phyloP scores from a whole-genome alignment of 1,284 basidiomycete genomes.

The Ustilago hordei region DNA sequence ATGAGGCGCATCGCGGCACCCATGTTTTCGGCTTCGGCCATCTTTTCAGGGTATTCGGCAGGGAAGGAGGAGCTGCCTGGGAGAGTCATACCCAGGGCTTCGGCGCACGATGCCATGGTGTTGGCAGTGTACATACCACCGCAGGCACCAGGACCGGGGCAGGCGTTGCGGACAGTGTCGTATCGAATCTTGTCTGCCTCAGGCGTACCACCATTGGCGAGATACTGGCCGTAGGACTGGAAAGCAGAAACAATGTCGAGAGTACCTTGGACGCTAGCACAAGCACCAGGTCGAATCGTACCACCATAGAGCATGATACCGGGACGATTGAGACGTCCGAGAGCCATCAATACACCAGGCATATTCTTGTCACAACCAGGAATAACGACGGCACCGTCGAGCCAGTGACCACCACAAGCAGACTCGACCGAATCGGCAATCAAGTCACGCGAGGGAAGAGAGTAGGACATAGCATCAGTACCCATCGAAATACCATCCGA shows the following conservation, averaged over 20 bases:
- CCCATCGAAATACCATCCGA: constrained; percentile 69
- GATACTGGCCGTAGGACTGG: constrained; percentile 68
- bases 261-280: constrained; percentile 52
- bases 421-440: constrained; percentile 69
- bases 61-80: constrained; percentile 66
- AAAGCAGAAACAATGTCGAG: constrained; percentile 69
- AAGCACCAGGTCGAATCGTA: constrained; percentile 67
- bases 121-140: constrained; percentile 70
- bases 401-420: constrained; percentile 68
- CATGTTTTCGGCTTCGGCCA: constrained; percentile 60
- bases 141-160: constrained; percentile 68
- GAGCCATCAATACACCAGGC: constrained; percentile 69
- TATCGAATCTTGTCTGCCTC: constrained; percentile 66
- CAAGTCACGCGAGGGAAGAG: constrained; percentile 65
- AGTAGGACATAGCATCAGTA: constrained; percentile 68
- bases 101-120: constrained; percentile 68
- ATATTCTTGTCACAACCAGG: constrained; percentile 70
- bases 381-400: constrained; percentile 66
- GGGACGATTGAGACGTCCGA: constrained; percentile 67
- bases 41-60: constrained; percentile 68
- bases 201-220: constrained; percentile 61
- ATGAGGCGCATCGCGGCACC: constrained; percentile 64
- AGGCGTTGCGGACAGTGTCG: constrained; percentile 65
- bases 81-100: constrained; percentile 68
- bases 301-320: constrained; percentile 69